phyloP scores from a whole-genome alignment of 2,329 filamentous ascomycete genomes.

The Phialemoniopsis sp. region DNA sequence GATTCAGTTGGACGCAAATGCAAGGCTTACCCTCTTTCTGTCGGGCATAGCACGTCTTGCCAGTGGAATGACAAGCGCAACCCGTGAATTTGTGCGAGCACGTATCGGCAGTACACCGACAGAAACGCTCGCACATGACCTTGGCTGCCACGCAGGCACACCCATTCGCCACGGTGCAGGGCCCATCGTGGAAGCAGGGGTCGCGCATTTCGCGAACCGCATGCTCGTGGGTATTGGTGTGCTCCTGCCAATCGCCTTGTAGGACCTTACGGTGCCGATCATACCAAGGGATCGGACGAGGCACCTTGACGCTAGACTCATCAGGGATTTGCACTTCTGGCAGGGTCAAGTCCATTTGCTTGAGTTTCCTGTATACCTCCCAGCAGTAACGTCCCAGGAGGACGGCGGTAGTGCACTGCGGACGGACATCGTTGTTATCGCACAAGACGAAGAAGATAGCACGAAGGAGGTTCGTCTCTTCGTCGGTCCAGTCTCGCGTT shows the following conservation, averaged over 20 bases:
- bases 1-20: constrained; percentile 66
- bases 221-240: constrained; percentile 50
- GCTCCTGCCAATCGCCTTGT: constrained; percentile 50
- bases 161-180: constrained; percentile 50
- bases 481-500: constrained; percentile 39
- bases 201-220: constrained; percentile 54
- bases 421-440: constrained; percentile 29
- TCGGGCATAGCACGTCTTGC: constrained; percentile 53
- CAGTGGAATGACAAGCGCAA: constrained; percentile 58
- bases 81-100: constrained; percentile 64
- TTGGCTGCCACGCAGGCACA: constrained; percentile 61
- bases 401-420: constrained; percentile 45
- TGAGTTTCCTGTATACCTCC: constrained; percentile 42
- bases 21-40: constrained; percentile 57
- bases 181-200: constrained; percentile 66
- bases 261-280: constrained; percentile 52
- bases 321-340: constrained; percentile 16
- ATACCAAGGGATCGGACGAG: constrained; percentile 42
- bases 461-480: constrained; percentile 42
- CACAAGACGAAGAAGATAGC: constrained; percentile 37
- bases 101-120: constrained; percentile 54
- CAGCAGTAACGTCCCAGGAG: constrained; percentile 48
- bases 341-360: constrained; percentile 29
- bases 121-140: constrained; percentile 70
- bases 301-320: constrained; percentile 30